Percentiles rank a stretch among this genome's conserved stretches.
Evolutionary conservation across 2,329 filamentous ascomycete genomes (phyloP).

Genomic region (Pseudovirgaria hyperparasitica): DNA sequence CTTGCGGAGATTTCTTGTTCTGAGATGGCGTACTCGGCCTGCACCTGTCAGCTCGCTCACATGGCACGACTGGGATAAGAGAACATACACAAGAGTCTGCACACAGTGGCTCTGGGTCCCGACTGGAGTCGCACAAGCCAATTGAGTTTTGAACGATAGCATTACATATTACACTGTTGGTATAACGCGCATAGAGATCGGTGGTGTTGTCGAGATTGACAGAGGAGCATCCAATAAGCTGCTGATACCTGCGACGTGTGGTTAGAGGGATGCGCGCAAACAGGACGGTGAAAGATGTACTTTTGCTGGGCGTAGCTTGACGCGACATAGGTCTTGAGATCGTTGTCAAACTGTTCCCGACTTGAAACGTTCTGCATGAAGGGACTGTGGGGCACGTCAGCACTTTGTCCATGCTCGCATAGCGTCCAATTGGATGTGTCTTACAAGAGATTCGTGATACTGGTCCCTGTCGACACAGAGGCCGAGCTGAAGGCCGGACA

Average conservation of each 20-base stretch:
- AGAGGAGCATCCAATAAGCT: conserved; percentile 65
- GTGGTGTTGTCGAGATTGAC: conserved; percentile 68
- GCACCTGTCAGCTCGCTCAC: conserved; percentile 8
- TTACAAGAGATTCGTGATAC: conserved; percentile 51
- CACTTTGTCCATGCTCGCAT: conserved; percentile 5
- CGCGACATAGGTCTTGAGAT: conserved; percentile 59
- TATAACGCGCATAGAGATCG: conserved; percentile 83
- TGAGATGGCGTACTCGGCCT: conserved; percentile 76
- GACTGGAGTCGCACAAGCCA: conserved; percentile 53
- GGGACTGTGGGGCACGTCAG: conserved; percentile 41
- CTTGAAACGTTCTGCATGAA: conserved; percentile 77
- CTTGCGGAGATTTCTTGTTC: conserved; percentile 77
- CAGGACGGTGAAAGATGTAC: conserved; percentile 38
- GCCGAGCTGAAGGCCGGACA: conserved; percentile 63
- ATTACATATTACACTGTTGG: conserved; percentile 85
- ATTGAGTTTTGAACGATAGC: conserved; percentile 81
- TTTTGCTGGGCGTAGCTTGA: conserved; percentile 64
- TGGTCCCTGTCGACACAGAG: conserved; percentile 53
- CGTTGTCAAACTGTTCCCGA: conserved; percentile 61
- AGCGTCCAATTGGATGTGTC: conserved; percentile 1
- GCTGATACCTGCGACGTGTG: conserved; percentile 60
- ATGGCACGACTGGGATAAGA: conserved; percentile 2
- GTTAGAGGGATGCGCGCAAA: no score
- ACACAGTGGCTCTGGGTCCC: conserved; percentile 63
- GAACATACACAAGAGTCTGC: conserved; percentile 70